phyloP scores from a whole-genome alignment of 2,329 filamentous ascomycete species.

The Aspergillus brunneoviolaceus region DNA sequence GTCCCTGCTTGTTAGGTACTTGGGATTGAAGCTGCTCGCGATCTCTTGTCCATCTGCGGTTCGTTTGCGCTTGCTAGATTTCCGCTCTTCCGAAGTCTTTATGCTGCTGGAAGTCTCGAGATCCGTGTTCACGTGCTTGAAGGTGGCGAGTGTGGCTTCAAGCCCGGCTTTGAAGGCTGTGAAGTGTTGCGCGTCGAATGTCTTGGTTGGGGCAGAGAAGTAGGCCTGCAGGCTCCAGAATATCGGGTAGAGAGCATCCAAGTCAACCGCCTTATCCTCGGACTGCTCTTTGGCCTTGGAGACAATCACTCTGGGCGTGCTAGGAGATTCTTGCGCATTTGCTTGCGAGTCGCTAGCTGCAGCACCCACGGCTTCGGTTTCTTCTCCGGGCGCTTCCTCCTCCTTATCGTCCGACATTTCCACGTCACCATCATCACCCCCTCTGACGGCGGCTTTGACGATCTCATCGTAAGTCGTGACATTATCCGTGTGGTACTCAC shows the following conservation, averaged over 20 bases:
- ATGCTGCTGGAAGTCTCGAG: conserved; percentile 63
- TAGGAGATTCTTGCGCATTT: conserved; percentile 14
- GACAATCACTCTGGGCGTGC: conserved; percentile 29
- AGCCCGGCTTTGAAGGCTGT: conserved; percentile 62
- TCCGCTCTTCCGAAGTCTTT: conserved; percentile 64
- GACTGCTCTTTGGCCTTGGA: conserved; percentile 22
- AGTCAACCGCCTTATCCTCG: conserved; percentile 54
- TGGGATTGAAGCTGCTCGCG: conserved; percentile 84
- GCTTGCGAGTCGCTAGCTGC: conserved; percentile 18
- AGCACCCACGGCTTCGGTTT: conserved; percentile 22
- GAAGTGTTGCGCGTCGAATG: conserved; percentile 74
- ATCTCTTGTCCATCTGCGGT: conserved; percentile 61
- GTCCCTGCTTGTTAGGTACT: conserved; percentile 96
- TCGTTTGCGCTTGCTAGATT: conserved; percentile 69
- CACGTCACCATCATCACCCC: conserved; percentile 64
- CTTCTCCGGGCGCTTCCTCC: conserved; percentile 31
- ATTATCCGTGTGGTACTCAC: conserved; percentile 95
- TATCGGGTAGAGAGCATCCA: conserved; percentile 76
- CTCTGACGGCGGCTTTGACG: conserved; percentile 34
- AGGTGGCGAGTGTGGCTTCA: conserved; percentile 66
- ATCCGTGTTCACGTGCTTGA: conserved; percentile 68
- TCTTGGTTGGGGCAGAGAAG: conserved; percentile 83
- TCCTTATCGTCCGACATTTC: conserved; percentile 52
- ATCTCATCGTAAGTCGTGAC: conserved; percentile 76
- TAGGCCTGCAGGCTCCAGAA: conserved; percentile 93